Evolutionary conservation across 2,329 filamentous ascomycete genomes (phyloP), one percentile per base, ranked within the genome.

Genomic region (Monascus ruber): DNA sequence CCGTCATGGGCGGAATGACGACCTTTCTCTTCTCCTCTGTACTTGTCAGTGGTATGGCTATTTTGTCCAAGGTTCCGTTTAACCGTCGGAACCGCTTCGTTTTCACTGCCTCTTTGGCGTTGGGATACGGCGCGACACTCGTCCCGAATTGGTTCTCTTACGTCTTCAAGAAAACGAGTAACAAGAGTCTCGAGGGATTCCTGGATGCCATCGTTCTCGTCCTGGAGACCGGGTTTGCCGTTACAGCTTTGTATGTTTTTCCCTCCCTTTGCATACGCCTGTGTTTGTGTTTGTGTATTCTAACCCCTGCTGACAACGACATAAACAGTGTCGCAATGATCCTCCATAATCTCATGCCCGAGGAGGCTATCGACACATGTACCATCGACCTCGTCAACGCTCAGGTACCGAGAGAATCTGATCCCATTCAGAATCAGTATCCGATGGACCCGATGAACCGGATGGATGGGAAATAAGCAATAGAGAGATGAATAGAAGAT

Each of bases 41-140:
- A 5, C 78, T 83, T 1, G 80, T 86, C 1, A 83, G 80, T 0
- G 85, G 85, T 49, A 76, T 91, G 44, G 73, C 81, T 36, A 88
- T 91, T 50, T 79, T 91, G 45, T 70, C 75, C 3, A 75, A 76
- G 11, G 76, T 83, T 2, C 72, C 76, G 0, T 88, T 89, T 56
- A 86, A 76, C n/a, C 75, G 85, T 31, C 77, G 85, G 37, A 88
- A 83, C 51, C 74, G 85, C 24, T 91, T 91, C 64, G 84, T 91
- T 51, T 71, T 91, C 7, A 87, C 85, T 0, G 81, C 83, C 0
- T 76, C 80, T 0, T 66, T 91, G 27, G 6, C 11, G 3, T 34
- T 24, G 6, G 11, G 32, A 34, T 34, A 35, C 25, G 34, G 34
- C n/a, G 34, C 34, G 6, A 35, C 34, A 6, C 34, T 35, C 11